A percentile compares a stretch with the other conserved stretches of the same genome.
Evolutionary conservation across 2,329 filamentous ascomycete species (phyloP).

Genomic region (Daldinia sp.): DNA sequence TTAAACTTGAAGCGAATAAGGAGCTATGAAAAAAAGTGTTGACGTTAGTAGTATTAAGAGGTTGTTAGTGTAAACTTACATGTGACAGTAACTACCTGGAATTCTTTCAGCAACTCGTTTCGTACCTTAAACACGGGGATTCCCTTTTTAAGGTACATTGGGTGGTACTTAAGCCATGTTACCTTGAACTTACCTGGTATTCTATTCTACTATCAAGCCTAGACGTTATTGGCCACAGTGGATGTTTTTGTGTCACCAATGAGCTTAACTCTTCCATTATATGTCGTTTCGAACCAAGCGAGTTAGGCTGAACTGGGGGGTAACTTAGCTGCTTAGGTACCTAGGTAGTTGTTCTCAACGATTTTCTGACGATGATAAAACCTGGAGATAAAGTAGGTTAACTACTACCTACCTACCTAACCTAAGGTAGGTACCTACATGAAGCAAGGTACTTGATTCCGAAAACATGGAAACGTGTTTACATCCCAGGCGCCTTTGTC

Average conservation of each 20-base stretch:
- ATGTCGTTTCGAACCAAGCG: neutral
- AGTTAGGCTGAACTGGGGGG: neutral
- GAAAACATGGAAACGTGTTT: conserved; percentile 36
- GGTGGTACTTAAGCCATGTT: neutral
- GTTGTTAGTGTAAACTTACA: conserved; percentile 34
- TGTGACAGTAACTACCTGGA: conserved; percentile 36
- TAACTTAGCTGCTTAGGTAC: neutral
- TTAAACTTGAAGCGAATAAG: neutral
- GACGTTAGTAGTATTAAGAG: conserved; percentile 28
- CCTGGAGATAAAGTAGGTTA: neutral
- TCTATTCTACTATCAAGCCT: neutral
- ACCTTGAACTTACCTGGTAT: neutral
- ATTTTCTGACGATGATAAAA: neutral
- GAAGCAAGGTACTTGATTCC: neutral
- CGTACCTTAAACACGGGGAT: conserved; percentile 1
- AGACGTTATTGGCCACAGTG: neutral
- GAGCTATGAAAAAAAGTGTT: conserved; percentile 27
- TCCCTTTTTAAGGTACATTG: conserved; percentile 1
- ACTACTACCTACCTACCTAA: no score
- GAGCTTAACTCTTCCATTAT: neutral
- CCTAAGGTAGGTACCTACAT: no score
- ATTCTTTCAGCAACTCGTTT: no score
- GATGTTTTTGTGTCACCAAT: neutral
- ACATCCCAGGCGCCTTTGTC: conserved; percentile 14
- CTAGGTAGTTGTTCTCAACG: neutral